Evolutionary conservation across 768 basidiomycete genomes (phyloP).

Genomic region (Boletellus ananas): DNA sequence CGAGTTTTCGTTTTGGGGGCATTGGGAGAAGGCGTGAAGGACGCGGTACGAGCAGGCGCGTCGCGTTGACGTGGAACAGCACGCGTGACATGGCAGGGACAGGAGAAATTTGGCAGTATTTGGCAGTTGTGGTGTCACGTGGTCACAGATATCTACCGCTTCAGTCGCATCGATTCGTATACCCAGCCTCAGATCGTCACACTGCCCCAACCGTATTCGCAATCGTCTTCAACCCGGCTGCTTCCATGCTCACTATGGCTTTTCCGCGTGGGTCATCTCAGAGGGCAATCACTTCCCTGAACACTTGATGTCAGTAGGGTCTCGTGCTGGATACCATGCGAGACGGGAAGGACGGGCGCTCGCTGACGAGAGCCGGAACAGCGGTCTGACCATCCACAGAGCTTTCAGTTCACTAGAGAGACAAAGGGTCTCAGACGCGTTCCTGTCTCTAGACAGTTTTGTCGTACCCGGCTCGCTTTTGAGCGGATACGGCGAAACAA

Average conservation of each 20-base stretch:
- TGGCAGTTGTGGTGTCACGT: conserved; percentile 10
- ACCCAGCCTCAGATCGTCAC: too few relatives aligned
- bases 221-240: not conserved
- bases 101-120: conserved; percentile 3
- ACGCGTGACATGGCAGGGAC: not conserved
- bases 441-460: conserved; percentile 63
- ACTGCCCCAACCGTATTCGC: too few relatives aligned
- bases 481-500: conserved; percentile 51
- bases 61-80: not conserved
- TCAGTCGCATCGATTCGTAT: too few relatives aligned
- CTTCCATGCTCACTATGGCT: conserved; percentile 51
- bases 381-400: conserved; percentile 32
- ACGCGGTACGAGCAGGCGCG: not conserved
- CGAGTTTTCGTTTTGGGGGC: conserved; percentile 30
- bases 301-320: conserved; percentile 50
- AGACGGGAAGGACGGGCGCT: conserved; percentile 48
- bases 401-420: conserved; percentile 64
- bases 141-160: not conserved
- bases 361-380: not conserved
- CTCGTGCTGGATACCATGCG: conserved; percentile 68
- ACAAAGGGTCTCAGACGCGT: conserved; percentile 49
- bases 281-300: conserved; percentile 49
- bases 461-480: conserved; percentile 61
- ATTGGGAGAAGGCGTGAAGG: conserved; percentile 11
- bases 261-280: conserved; percentile 73